These are phyloP conservation scores for Batrachochytrium dendrobatidis DNA, from an alignment of 371 early-diverging fungal species.

Conservation along the genomic window DNA sequence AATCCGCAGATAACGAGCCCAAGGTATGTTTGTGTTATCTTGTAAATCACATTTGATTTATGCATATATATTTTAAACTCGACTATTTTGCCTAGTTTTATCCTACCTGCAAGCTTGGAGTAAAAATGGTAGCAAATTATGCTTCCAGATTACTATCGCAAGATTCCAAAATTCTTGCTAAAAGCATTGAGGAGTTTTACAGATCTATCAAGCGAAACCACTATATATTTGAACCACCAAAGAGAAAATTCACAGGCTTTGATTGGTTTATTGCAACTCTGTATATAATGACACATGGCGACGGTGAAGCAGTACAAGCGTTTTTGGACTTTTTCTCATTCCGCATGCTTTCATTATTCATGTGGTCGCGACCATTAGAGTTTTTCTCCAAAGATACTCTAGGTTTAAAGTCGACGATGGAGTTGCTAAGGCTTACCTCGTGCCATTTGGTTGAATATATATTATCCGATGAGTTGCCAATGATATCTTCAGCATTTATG, in stretches of 20 bases:
- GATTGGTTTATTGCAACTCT: constrained; percentile 34
- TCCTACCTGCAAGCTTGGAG: no score
- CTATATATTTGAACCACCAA: no score
- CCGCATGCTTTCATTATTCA: constrained; percentile 17
- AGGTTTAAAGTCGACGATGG: constrained; percentile 7
- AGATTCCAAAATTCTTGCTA: no score
- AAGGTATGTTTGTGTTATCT: no score
- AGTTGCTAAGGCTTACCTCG: constrained; percentile 21
- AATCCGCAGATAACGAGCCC: no score
- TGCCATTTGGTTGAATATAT: constrained; percentile 33
- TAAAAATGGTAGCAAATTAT: no score
- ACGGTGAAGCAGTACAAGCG: neutral
- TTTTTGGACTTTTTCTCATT: constrained; percentile 8
- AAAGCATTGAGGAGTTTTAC: no score
- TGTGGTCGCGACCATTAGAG: constrained; percentile 19
- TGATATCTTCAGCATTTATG: constrained; percentile 34
- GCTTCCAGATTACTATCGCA: no score
- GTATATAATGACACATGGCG: constrained; percentile 20
- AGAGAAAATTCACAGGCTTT: constrained; percentile 15
- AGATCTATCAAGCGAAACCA: no score
- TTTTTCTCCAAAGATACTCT: neutral
- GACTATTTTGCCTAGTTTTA: no score
- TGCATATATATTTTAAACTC: no score
- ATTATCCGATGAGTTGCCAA: constrained; percentile 26
- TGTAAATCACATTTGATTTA: no score